Conservation (phyloP, 331 rosid genomes). For the Pyracantha coccinea region DNA sequence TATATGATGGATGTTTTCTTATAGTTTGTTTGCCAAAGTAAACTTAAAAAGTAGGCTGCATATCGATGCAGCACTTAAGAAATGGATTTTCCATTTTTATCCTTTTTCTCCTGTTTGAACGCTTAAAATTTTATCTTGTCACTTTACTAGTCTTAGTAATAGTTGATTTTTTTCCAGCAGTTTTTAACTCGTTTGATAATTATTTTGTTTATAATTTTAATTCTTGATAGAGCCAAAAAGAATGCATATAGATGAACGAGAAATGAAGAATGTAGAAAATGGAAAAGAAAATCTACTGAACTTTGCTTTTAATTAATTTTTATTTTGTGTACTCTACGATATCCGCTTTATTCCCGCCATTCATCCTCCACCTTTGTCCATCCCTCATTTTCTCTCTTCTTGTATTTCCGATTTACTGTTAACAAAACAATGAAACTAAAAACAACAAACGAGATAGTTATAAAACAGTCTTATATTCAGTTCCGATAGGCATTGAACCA, state of each 20-base stretch:
- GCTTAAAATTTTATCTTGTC: no score
- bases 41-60: not conserved
- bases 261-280: not conserved
- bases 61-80: not conserved
- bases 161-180: no score
- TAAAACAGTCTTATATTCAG: not conserved
- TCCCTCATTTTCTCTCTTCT: not conserved
- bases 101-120: no score
- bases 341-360: not conserved
- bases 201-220: no score
- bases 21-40: not conserved
- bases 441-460: not conserved
- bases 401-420: not conserved
- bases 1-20: not conserved
- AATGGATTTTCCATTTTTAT: not conserved
- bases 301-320: not conserved
- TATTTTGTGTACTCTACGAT: no score
- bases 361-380: not conserved
- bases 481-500: not conserved
- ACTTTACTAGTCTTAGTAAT: no score
- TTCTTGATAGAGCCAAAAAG: no score
- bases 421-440: not conserved
- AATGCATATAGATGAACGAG: not conserved
- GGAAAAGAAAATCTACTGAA: not conserved
- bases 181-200: no score